Percentiles rank a stretch among this genome's conserved stretches.
Conservation (phyloP, 139 green algal genomes). For the Limnomonas spitsbergensis region DNA sequence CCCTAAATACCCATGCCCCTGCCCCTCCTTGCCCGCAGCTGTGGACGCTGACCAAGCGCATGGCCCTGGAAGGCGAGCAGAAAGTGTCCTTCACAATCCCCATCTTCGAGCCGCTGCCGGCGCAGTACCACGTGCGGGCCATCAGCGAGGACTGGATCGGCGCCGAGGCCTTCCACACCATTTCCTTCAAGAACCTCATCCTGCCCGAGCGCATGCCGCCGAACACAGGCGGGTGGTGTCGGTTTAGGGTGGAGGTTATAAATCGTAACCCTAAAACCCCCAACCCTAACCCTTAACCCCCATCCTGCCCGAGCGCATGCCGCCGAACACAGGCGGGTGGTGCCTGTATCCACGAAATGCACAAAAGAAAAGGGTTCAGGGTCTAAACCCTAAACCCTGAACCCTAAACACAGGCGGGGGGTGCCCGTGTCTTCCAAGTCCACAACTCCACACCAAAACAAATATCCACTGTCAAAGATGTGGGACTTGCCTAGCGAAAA, state of each 20-base stretch:
- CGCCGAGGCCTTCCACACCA: constrained; percentile 57
- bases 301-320: constrained; percentile 72
- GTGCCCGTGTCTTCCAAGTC: no score
- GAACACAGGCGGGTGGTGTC: constrained; percentile 27
- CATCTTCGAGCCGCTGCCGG: constrained; percentile 91
- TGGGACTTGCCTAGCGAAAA: no score
- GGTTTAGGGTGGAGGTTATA: background rate
- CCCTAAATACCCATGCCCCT: no score
- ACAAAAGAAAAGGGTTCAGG: no score
- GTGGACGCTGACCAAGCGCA: constrained; percentile 87
- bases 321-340: constrained; percentile 34
- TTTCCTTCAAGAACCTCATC: constrained; percentile 73
- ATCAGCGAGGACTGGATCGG: constrained; percentile 76
- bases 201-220: constrained; percentile 67
- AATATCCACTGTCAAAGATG: no score
- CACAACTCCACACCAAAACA: no score
- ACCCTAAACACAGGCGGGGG: no score
- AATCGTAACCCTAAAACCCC: no score
- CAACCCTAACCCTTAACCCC: no score
- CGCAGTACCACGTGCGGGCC: constrained; percentile 65
- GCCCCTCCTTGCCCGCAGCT: constrained; percentile 55
- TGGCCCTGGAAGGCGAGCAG: constrained; percentile 64
- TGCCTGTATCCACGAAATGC: no score
- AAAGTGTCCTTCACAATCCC: constrained; percentile 91
- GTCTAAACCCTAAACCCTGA: no score